These are phyloP conservation scores for Fomitopsis pinicola DNA, from an alignment of 1,284 basidiomycete genomes.

Conservation along the genomic window DNA sequence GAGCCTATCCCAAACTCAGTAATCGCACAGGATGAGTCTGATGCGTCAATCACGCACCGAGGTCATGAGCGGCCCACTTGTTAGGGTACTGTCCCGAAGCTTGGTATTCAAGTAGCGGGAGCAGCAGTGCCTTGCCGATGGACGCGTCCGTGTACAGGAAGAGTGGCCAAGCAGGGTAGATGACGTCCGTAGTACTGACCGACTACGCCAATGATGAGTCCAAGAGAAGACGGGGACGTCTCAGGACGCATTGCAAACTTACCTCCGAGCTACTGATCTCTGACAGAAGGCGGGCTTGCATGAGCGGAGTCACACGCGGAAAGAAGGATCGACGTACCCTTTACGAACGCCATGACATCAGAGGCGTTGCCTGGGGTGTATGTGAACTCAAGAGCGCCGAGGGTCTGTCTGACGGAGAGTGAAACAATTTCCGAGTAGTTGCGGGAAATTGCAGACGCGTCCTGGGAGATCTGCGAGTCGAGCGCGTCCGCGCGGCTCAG, in stretches of 20 bases:
- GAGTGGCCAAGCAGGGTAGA: slow-evolving; percentile 65
- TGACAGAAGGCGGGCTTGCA: slow-evolving; percentile 17
- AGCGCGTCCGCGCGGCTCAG: slow-evolving; percentile 45
- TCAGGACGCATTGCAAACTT: slow-evolving; percentile 17
- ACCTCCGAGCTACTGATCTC: slow-evolving; percentile 69
- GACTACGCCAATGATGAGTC: neutral
- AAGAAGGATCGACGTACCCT: slow-evolving; percentile 34
- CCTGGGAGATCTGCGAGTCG: slow-evolving; percentile 48
- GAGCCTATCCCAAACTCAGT: slow-evolving; percentile 27
- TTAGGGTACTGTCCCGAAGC: slow-evolving; percentile 62
- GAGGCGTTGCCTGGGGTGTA: slow-evolving; percentile 41
- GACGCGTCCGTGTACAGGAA: slow-evolving; percentile 60
- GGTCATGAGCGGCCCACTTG: slow-evolving; percentile 60
- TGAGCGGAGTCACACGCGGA: no score
- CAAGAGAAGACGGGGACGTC: no score
- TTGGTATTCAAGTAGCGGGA: slow-evolving; percentile 63
- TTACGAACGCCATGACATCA: slow-evolving; percentile 61
- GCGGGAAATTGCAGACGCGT: slow-evolving; percentile 48
- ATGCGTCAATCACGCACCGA: slow-evolving; percentile 33
- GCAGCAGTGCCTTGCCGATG: slow-evolving; percentile 56
- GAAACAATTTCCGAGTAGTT: slow-evolving; percentile 56
- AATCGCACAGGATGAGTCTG: neutral
- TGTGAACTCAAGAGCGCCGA: slow-evolving; percentile 57
- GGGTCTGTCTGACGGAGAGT: slow-evolving; percentile 56
- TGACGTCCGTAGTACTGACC: slow-evolving; percentile 69